A percentile compares a stretch with the other conserved stretches of the same genome.
Conservation (phyloP, 805 yeast genomes). For the Cyberlindnera japonica region DNA sequence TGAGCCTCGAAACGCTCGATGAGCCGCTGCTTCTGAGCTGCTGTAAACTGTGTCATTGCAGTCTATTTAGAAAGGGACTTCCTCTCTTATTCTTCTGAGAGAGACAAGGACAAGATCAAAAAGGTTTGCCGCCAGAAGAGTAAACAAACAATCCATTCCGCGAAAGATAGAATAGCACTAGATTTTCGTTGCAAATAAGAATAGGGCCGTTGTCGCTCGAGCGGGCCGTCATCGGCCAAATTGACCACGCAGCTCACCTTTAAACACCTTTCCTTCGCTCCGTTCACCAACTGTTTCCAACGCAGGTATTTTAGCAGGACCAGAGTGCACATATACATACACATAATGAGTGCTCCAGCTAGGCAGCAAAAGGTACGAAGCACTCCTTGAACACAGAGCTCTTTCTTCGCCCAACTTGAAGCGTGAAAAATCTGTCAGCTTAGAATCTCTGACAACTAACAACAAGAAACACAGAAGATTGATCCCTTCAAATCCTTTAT, state of each 20-base stretch:
- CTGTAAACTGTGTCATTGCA: slow-evolving; percentile 15
- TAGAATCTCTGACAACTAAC: no score
- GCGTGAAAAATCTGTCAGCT: not conserved
- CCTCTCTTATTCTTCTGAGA: not conserved
- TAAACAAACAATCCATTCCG: not conserved
- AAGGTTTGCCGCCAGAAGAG: not conserved
- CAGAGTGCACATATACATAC: no score
- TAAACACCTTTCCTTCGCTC: not conserved
- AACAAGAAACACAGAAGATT: slow-evolving; percentile 30
- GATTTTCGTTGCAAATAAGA: not conserved
- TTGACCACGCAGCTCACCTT: no score
- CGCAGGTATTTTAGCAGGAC: not conserved
- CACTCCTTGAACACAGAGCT: not conserved
- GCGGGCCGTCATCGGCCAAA: slow-evolving; percentile 7
- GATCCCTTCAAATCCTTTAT: slow-evolving; percentile 80
- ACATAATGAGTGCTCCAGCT: slow-evolving; percentile 4
- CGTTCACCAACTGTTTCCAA: no score
- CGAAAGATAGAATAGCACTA: not conserved
- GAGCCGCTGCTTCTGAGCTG: slow-evolving; percentile 14
- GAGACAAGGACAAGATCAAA: not conserved
- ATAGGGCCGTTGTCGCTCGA: not conserved
- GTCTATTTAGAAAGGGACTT: not conserved
- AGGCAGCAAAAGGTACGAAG: slow-evolving; percentile 11
- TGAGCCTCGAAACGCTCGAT: slow-evolving; percentile 23
- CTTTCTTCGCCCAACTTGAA: no score